Conservation (phyloP, 306 rosid species). For the Trifolium dubium region DNA sequence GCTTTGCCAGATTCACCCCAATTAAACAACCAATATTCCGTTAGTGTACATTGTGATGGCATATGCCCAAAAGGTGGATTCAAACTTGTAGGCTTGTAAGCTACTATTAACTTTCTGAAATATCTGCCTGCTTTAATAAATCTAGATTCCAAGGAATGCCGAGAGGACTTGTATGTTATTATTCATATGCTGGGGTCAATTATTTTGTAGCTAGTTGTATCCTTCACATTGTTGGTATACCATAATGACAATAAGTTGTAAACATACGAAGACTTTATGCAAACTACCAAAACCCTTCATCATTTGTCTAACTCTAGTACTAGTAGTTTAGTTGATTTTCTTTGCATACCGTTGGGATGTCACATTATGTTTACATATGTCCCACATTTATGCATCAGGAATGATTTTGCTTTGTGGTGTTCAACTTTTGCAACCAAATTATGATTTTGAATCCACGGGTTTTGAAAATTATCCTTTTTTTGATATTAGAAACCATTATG, state of each 20-base stretch:
- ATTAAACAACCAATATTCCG: conserved; percentile 1
- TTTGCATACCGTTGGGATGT: background rate
- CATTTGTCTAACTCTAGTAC: background rate
- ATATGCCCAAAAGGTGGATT: conserved; percentile 1
- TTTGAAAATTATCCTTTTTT: background rate
- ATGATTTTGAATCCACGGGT: conserved; percentile 15
- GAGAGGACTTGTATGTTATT: background rate
- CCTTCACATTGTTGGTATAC: background rate
- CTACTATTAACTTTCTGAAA: conserved; percentile 16
- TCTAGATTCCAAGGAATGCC: conserved; percentile 25
- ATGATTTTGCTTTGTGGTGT: conserved; percentile 14
- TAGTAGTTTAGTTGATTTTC: background rate
- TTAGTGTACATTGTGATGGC: conserved; percentile 10
- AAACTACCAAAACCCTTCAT: conserved; percentile 3
- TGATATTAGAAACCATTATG: background rate
- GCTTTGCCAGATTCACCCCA: conserved; percentile 17
- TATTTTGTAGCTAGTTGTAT: background rate
- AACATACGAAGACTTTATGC: background rate
- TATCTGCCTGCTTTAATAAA: conserved; percentile 20
- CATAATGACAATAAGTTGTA: conserved; percentile 1
- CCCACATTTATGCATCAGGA: background rate
- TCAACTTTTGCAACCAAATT: conserved; percentile 14
- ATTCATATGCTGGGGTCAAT: conserved; percentile 13
- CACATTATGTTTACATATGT: background rate
- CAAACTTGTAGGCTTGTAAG: conserved; percentile 1